A percentile compares a stretch with the other conserved stretches of the same genome.
phyloP scores from a whole-genome alignment of 768 basidiomycete genomes.

The Pseudohyphozyma bogoriensis region DNA sequence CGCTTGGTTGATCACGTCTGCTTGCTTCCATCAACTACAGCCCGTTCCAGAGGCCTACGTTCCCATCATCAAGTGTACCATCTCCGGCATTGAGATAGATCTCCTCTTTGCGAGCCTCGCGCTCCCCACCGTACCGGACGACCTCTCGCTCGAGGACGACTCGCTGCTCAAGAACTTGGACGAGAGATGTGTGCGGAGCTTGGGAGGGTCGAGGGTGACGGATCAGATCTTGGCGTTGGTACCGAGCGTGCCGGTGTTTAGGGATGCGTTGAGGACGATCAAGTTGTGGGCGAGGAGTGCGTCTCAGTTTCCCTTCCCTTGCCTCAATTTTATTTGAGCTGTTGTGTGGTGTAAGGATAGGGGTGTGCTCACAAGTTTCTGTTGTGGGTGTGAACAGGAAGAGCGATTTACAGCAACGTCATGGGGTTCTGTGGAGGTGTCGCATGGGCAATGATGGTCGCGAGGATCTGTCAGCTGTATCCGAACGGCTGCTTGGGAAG shows the following conservation, averaged over 20 bases:
- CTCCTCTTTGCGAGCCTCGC: conserved; percentile 85
- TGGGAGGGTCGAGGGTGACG: conserved; percentile 89
- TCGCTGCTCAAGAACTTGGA: conserved; percentile 84
- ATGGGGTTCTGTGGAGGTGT: conserved; percentile 97
- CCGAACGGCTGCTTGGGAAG: conserved; percentile 88
- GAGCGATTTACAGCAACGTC: conserved; percentile 96
- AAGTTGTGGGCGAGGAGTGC: conserved; percentile 93
- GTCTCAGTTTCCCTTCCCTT: neutral
- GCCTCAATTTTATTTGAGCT: neutral
- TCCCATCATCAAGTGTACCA: conserved; percentile 83
- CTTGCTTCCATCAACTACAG: conserved; percentile 48
- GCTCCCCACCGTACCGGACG: conserved; percentile 79
- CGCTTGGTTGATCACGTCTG: no score
- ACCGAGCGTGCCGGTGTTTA: conserved; percentile 85
- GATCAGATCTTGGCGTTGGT: conserved; percentile 92
- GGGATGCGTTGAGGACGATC: conserved; percentile 87
- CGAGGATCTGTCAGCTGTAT: conserved; percentile 96
- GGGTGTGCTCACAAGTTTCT: no score
- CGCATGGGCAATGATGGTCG: conserved; percentile 98
- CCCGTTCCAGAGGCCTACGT: conserved; percentile 95
- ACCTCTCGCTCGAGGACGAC: conserved; percentile 80
- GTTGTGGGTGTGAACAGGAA: conserved; percentile 46
- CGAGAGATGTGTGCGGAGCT: conserved; percentile 86
- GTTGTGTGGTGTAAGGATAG: neutral
- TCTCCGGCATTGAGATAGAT: conserved; percentile 85